Percentiles rank a stretch among this genome's conserved stretches.
phyloP scores from a whole-genome alignment of 495 filamentous ascomycete species.

The Haplographium delicatum region DNA sequence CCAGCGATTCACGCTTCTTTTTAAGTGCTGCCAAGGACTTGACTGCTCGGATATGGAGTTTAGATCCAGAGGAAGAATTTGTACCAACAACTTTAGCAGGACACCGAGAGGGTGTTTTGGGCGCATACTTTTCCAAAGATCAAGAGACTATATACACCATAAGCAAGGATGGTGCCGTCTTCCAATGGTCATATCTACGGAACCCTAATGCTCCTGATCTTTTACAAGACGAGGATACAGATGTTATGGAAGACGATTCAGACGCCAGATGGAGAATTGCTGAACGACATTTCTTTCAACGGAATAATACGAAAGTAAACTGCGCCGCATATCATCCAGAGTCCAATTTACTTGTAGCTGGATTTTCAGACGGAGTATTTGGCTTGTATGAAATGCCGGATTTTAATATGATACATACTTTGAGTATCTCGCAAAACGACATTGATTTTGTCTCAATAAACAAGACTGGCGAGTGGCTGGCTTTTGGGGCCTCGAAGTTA shows the following conservation, averaged over 20 bases:
- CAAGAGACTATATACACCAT: constrained; percentile 66
- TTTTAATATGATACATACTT: constrained; percentile 88
- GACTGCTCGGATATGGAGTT: constrained; percentile 90
- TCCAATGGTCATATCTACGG: constrained; percentile 61
- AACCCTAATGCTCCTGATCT: constrained; percentile 44
- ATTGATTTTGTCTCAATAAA: constrained; percentile 93
- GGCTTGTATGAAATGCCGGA: constrained; percentile 94
- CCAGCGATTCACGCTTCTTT: constrained; percentile 90
- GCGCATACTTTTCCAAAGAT: constrained; percentile 87
- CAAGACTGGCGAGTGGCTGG: constrained; percentile 91
- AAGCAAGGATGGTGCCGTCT: constrained; percentile 52
- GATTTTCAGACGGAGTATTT: constrained; percentile 92
- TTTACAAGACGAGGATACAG: constrained; percentile 52
- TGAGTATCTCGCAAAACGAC: constrained; percentile 90
- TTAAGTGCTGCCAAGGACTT: constrained; percentile 86
- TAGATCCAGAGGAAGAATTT: constrained; percentile 82
- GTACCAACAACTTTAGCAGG: constrained; percentile 83
- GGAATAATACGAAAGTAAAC: constrained; percentile 79
- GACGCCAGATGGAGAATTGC: constrained; percentile 75
- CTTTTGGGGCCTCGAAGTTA: constrained; percentile 93
- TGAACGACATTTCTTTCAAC: constrained; percentile 85
- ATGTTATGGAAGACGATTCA: constrained; percentile 51
- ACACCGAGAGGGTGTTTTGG: constrained; percentile 79
- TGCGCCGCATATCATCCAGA: constrained; percentile 81
- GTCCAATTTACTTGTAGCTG: constrained; percentile 84